Percentiles rank a stretch among this genome's conserved stretches.
These are phyloP conservation scores for Colletotrichum scovillei DNA, from an alignment of 2,329 filamentous ascomycete genomes.

Conservation along the genomic window DNA sequence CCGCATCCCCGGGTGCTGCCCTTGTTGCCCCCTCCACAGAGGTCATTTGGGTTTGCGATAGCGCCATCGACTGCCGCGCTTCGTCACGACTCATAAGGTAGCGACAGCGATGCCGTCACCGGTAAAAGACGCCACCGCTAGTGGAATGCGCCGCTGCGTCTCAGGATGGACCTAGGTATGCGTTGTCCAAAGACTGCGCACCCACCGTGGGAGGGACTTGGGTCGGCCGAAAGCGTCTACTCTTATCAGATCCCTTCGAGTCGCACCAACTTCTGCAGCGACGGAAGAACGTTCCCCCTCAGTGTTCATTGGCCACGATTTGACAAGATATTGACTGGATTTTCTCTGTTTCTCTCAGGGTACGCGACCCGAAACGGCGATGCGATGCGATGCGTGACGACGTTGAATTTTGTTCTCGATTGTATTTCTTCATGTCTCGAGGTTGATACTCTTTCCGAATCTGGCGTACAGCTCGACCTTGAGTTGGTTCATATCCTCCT, in stretches of 20 bases:
- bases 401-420: slow-evolving; percentile 2
- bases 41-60: slow-evolving; percentile 24
- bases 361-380: not conserved
- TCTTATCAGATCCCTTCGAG: not conserved
- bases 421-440: slow-evolving; percentile 75
- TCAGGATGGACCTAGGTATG: not conserved
- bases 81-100: not conserved
- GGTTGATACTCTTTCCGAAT: slow-evolving; percentile 96
- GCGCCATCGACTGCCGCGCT: slow-evolving; percentile 1
- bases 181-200: not conserved
- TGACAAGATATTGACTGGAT: not conserved
- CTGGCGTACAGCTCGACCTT: slow-evolving; percentile 95
- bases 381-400: not conserved
- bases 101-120: slow-evolving; percentile 8
- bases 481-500: slow-evolving; percentile 88
- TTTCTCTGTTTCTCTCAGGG: not conserved
- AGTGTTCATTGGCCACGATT: not conserved
- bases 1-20: slow-evolving; percentile 10
- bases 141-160: not conserved
- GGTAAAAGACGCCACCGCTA: not conserved
- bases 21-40: slow-evolving; percentile 14
- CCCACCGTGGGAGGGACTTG: not conserved
- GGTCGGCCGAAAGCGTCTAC: not conserved
- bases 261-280: not conserved
- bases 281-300: not conserved